Base-by-base conservation (phyloP, 2,329 filamentous ascomycete genomes). In the Trichoderma sp. region DNA sequence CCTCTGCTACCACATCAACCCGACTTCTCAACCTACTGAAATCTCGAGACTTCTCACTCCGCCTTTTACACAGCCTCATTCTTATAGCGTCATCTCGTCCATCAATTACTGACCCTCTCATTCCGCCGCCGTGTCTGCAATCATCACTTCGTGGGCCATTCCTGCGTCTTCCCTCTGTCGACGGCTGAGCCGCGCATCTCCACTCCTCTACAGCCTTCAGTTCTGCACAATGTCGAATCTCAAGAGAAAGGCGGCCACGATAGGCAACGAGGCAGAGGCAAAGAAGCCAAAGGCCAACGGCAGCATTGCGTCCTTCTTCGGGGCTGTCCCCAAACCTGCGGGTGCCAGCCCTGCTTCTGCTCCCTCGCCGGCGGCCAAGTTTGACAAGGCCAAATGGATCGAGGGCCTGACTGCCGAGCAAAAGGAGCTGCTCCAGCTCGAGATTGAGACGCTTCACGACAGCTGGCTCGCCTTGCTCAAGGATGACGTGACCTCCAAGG, bases 351-450 rank as follows among this genome's bases (percentile, higher is more conserved):
- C 58, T 34, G 6, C 39, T 9, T 67, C 71, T 47, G 60, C 74
- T 17, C 70, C 75, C 41, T 67, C 76, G 5, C 69, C 79, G 41
- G 71, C 77, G 5, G 68, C 75, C 65, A 90, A 86, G 69, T 98
- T 97, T 75, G 85, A 97, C 81, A 97, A 97, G 81, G 86, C 87
- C 52, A 92, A 90, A 78, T 99, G 95, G 95, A 83, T 93, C n/a
- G 85, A 86, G 21, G 85, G 86, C 65, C 82, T 99, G 68, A 93
- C 86, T 0, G 78, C 85, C 0, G 95, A 99, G 79, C 92, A 97
- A 77, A 92, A 87, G 74, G 83, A 89, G 60, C 82, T 98, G 54
- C 83, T 99, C 56, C 83, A 90, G 73, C 84, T 99, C 47, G 95
- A 99, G 80, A 97, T 99, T 70, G 88, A 96, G 51, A 97, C 93